phyloP scores from a whole-genome alignment of 495 filamentous ascomycete species.

The Neurospora intermedia region DNA sequence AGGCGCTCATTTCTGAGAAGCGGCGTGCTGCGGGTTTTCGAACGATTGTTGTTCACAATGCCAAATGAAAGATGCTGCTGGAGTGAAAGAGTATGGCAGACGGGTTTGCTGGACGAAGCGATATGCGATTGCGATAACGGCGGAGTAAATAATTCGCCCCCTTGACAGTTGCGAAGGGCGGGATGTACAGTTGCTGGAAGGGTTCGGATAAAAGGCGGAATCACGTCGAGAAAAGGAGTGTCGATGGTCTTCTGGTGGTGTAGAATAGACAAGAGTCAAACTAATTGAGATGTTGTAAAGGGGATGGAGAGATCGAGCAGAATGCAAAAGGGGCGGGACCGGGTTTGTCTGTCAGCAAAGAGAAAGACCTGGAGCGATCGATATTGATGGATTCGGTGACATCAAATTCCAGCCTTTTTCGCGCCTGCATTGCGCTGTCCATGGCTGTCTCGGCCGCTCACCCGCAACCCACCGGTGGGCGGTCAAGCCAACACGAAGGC shows the following conservation, averaged over 20 bases:
- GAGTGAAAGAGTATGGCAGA: neutral
- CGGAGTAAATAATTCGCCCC: neutral
- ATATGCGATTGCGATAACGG: neutral
- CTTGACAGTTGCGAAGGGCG: neutral
- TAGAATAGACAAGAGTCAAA: neutral
- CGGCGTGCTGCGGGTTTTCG: neutral
- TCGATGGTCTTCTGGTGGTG: neutral
- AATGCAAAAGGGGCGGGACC: neutral
- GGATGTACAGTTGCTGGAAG: neutral
- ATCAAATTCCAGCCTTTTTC: slow-evolving; percentile 15
- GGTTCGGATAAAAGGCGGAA: neutral
- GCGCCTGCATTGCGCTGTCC: neutral
- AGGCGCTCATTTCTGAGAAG: slow-evolving; percentile 43
- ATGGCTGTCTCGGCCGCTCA: slow-evolving; percentile 7
- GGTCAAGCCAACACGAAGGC: neutral
- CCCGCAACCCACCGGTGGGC: slow-evolving; percentile 1
- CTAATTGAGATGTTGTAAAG: neutral
- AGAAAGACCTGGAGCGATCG: neutral
- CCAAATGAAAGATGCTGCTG: neutral
- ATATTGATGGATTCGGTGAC: slow-evolving; percentile 8
- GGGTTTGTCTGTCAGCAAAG: slow-evolving; percentile 2
- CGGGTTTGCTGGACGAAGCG: neutral
- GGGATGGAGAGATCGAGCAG: neutral
- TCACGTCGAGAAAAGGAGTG: neutral
- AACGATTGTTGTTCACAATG: neutral